Evolutionary conservation across 139 green algal species (phyloP).

Genomic region (Tetradesmus obliquus): DNA sequence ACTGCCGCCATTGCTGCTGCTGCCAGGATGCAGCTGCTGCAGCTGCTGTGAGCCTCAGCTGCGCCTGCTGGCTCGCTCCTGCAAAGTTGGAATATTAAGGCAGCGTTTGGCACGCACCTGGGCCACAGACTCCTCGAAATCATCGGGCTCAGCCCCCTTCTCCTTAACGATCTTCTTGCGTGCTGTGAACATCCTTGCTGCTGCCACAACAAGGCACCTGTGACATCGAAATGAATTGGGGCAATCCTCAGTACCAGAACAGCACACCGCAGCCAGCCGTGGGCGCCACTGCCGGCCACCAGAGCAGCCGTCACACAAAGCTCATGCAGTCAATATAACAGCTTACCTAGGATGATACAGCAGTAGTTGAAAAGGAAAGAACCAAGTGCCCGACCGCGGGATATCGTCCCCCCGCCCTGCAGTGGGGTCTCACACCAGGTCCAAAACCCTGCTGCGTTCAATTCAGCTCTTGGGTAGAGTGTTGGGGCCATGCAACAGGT

Average conservation of each 20-base stretch:
- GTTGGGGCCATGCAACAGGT: not conserved
- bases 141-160: constrained; percentile 89
- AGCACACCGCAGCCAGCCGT: not conserved
- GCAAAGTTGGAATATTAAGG: not conserved
- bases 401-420: not conserved
- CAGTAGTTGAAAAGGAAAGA: constrained; percentile 1
- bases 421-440: not conserved
- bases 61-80: not conserved
- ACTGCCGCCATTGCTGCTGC: not conserved
- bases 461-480: not conserved
- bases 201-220: constrained; percentile 38
- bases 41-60: not conserved
- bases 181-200: constrained; percentile 52
- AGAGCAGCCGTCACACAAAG: not conserved
- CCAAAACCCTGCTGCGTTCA: not conserved
- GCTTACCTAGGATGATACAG: not conserved
- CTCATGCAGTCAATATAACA: not conserved
- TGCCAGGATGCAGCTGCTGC: not conserved
- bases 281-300: not conserved
- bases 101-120: constrained; percentile 79
- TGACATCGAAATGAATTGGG: not conserved
- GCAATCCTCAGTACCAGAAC: not conserved
- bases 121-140: constrained; percentile 97
- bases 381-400: not conserved
- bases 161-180: constrained; percentile 99